Evolutionary conservation across 352 stramenopile genomes (phyloP).

Genomic region (Globisporangium iwayamae): DNA sequence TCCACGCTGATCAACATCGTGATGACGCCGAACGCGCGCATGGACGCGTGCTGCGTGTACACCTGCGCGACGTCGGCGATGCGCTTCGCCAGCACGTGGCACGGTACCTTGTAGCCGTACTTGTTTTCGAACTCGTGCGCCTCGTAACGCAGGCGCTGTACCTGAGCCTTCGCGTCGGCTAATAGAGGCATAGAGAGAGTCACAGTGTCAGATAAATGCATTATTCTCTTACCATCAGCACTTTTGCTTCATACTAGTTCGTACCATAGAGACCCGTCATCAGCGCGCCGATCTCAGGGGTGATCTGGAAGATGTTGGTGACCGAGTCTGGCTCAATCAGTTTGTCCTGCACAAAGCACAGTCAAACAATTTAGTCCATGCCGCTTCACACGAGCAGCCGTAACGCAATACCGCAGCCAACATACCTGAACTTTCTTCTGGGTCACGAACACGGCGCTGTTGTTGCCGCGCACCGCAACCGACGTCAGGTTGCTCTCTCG

Average conservation of each 20-base stretch:
- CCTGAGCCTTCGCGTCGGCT: conserved; percentile 91
- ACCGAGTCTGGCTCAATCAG: conserved; percentile 95
- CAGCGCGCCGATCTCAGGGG: conserved; percentile 92
- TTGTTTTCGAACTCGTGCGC: conserved; percentile 98
- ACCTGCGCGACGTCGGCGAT: conserved; percentile 97
- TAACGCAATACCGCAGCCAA: not conserved
- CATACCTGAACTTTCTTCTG: conserved; percentile 98
- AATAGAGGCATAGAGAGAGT: not conserved
- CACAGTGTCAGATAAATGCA: not conserved
- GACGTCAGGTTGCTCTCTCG: conserved; percentile 93
- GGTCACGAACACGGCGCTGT: conserved; percentile 95
- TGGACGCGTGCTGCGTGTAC: conserved; percentile 93
- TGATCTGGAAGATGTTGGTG: conserved; percentile 96
- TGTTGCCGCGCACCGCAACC: conserved; percentile 93
- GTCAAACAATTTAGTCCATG: not conserved
- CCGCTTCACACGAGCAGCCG: not conserved
- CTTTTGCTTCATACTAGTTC: not conserved
- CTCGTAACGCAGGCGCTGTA: conserved; percentile 95
- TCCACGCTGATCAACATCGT: conserved; percentile 97
- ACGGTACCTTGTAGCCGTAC: conserved; percentile 95
- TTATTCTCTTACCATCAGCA: not conserved
- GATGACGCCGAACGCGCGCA: conserved; percentile 95
- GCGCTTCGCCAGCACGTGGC: conserved; percentile 93
- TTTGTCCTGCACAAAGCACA: conserved; percentile 66
- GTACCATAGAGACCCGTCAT: conserved; percentile 92